Evolutionary conservation across 345 rosid species (phyloP).

Genomic region (Euphorbia pulcherrima): DNA sequence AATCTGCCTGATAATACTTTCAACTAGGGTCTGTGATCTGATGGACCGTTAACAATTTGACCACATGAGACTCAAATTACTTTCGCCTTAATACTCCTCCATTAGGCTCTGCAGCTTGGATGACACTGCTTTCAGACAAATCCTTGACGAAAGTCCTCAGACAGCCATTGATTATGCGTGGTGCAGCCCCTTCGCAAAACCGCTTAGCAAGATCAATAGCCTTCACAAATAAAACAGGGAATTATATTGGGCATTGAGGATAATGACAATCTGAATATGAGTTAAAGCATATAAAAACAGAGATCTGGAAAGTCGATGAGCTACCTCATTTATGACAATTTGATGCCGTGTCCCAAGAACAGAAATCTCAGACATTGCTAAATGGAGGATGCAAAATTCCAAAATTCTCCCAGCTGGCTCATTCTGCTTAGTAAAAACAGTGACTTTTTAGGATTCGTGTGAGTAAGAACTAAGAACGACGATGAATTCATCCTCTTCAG

Average conservation of each 20-base stretch:
- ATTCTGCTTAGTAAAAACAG: constrained; percentile 42
- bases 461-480: background rate
- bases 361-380: constrained; percentile 90
- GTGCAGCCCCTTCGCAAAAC: constrained; percentile 93
- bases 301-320: background rate
- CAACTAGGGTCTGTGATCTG: background rate
- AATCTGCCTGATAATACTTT: background rate
- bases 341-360: constrained; percentile 82
- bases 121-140: constrained; percentile 23
- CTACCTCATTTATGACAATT: constrained; percentile 91
- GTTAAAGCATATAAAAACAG: background rate
- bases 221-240: constrained; percentile 30
- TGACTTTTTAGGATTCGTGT: constrained; percentile 8
- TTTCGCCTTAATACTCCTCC: constrained; percentile 21
- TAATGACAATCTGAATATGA: background rate
- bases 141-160: constrained; percentile 79
- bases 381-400: constrained; percentile 83
- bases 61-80: constrained; percentile 2
- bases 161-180: constrained; percentile 89
- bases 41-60: background rate
- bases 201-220: constrained; percentile 96
- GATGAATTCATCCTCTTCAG: background rate
- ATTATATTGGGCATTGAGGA: background rate
- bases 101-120: constrained; percentile 32
- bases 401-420: constrained; percentile 81